A percentile compares a stretch with the other conserved stretches of the same genome.
These are phyloP conservation scores for Aspergillus bombycis DNA, from an alignment of 2,329 filamentous ascomycete genomes.

Conservation along the genomic window DNA sequence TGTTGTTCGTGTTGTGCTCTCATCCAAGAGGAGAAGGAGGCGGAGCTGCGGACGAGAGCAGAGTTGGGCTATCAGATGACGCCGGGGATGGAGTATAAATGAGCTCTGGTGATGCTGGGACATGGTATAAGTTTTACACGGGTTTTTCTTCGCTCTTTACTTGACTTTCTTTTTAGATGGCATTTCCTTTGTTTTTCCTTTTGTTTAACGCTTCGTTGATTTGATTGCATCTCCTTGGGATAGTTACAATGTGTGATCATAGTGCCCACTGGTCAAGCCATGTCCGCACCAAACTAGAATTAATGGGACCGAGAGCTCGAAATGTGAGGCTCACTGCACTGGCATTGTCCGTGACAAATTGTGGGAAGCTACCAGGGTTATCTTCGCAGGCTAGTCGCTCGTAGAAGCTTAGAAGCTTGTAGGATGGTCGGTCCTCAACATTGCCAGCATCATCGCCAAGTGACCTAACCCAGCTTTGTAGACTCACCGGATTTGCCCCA, in stretches of 20 bases:
- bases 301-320: neutral
- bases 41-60: constrained; percentile 19
- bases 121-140: neutral
- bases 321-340: neutral
- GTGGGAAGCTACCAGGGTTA: neutral
- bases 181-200: neutral
- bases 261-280: neutral
- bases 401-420: neutral
- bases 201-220: neutral
- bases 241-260: neutral
- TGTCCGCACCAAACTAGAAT: neutral
- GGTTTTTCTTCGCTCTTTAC: neutral
- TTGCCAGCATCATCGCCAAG: no score
- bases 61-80: constrained; percentile 9
- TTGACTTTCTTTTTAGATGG: neutral
- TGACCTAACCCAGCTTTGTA: no score
- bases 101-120: neutral
- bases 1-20: constrained; percentile 26
- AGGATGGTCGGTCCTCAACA: neutral
- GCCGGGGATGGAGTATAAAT: neutral
- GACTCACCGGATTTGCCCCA: no score
- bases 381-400: neutral
- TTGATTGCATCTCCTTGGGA: neutral
- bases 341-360: neutral
- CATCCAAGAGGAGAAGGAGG: constrained; percentile 27